A percentile compares a stretch with the other conserved stretches of the same genome.
These are phyloP conservation scores for Fomitopsis serialis DNA, from an alignment of 768 basidiomycete species.

Conservation along the genomic window DNA sequence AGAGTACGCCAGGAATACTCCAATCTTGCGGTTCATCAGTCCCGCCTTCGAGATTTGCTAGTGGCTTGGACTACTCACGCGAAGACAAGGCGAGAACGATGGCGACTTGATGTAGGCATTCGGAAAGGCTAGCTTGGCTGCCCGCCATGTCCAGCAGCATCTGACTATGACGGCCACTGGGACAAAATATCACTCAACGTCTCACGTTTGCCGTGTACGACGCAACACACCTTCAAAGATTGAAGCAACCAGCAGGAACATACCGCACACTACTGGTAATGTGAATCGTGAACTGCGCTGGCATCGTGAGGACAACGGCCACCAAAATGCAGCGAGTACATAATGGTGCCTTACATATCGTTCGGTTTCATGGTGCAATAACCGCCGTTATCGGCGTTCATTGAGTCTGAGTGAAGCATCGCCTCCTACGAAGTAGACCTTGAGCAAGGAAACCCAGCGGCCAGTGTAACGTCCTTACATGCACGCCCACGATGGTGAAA, in stretches of 20 bases:
- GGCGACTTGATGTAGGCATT: conserved; percentile 9
- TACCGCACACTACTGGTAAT: conserved; percentile 41
- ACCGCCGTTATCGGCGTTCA: conserved; percentile 36
- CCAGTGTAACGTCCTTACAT: neutral
- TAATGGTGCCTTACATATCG: conserved; percentile 30
- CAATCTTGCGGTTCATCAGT: conserved; percentile 11
- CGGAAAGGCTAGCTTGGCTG: conserved; percentile 16
- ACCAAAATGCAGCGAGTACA: neutral
- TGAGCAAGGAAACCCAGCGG: neutral
- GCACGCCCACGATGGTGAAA: conserved; percentile 33
- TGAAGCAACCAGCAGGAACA: conserved; percentile 33
- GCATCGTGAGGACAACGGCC: neutral
- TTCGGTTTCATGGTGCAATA: conserved; percentile 39
- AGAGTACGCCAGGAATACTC: conserved; percentile 40
- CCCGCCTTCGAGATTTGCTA: too few relatives aligned
- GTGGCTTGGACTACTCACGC: conserved; percentile 17
- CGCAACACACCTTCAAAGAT: conserved; percentile 37
- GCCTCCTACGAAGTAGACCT: neutral
- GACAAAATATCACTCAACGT: neutral
- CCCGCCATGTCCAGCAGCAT: conserved; percentile 36
- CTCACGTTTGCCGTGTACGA: neutral
- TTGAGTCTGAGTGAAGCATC: conserved; percentile 16
- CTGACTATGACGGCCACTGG: conserved; percentile 39
- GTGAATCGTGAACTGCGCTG: conserved; percentile 16
- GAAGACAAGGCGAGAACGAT: conserved; percentile 16